Percentiles rank a stretch among this genome's conserved stretches.
phyloP scores from a whole-genome alignment of 768 basidiomycete species.

The Suillus tomentosus region DNA sequence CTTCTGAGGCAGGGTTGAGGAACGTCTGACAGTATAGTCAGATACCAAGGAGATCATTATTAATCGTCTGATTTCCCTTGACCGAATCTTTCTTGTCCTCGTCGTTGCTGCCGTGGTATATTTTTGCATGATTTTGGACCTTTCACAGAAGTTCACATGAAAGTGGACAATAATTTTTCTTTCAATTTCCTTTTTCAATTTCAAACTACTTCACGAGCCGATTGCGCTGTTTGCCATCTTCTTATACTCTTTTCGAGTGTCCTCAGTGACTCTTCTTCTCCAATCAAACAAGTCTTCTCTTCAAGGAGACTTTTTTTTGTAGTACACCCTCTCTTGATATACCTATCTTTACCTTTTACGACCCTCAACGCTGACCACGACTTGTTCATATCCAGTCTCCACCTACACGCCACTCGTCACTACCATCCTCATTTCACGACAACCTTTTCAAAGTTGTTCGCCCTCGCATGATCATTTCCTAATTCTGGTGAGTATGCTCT shows the following conservation, averaged over 20 bases:
- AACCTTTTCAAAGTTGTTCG: conserved; percentile 44
- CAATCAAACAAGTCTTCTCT: conserved; percentile 18
- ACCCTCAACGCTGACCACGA: conserved; percentile 44
- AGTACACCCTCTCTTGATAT: conserved; percentile 23
- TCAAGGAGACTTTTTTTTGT: conserved; percentile 9
- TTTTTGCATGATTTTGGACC: conserved; percentile 21
- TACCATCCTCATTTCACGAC: conserved; percentile 27
- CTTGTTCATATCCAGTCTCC: conserved; percentile 31
- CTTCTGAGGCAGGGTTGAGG: conserved; percentile 2
- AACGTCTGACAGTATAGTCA: conserved; percentile 21
- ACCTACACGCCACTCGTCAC: conserved; percentile 33
- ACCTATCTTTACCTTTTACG: conserved; percentile 30
- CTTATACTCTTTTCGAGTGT: conserved; percentile 35
- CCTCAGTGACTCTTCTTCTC: conserved; percentile 23
- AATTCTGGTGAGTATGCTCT: conserved; percentile 37
- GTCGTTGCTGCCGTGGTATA: conserved; percentile 17
- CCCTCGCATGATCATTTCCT: conserved; percentile 45
- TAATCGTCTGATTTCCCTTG: conserved; percentile 19
- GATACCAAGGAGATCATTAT: not conserved
- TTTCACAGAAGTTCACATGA: conserved; percentile 11
- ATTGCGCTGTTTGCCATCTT: conserved; percentile 20
- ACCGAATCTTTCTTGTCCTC: conserved; percentile 19
- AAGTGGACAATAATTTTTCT: conserved; percentile 3
- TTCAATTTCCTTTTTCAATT: conserved; percentile 18
- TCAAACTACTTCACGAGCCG: conserved; percentile 18